These are phyloP conservation scores for Aspergillus novofumigatus DNA, from an alignment of 2,329 filamentous ascomycete genomes.

Conservation along the genomic window DNA sequence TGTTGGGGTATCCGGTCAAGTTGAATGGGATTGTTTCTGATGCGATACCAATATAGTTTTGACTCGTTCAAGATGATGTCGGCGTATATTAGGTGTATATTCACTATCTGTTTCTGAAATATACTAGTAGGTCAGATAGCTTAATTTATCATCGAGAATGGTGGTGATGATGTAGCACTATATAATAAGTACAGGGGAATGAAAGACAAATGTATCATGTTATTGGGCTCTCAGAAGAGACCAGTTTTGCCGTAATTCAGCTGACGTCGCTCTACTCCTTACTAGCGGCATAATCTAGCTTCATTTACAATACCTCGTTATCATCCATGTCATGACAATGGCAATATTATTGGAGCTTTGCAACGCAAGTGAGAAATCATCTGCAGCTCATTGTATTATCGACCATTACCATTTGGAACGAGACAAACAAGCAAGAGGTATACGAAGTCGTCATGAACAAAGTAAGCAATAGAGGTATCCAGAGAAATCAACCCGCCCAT, in stretches of 20 bases:
- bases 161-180: background rate
- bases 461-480: conserved; percentile 22
- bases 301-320: background rate
- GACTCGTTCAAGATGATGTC: background rate
- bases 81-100: background rate
- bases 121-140: background rate
- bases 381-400: background rate
- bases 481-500: conserved; percentile 12
- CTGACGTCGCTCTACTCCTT: background rate
- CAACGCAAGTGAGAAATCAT: background rate
- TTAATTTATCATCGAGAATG: background rate
- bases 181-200: too few species aligned
- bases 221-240: background rate
- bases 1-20: conserved; percentile 51
- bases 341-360: background rate
- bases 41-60: conserved; percentile 39
- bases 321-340: background rate
- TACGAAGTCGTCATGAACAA: background rate
- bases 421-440: background rate
- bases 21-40: conserved; percentile 48
- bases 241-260: too few species aligned
- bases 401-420: background rate
- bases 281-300: background rate
- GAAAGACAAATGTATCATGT: background rate
- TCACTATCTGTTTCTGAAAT: background rate